Base-by-base conservation (phyloP, 176 grass and related monocot species). In the Metroxylon sagu region DNA sequence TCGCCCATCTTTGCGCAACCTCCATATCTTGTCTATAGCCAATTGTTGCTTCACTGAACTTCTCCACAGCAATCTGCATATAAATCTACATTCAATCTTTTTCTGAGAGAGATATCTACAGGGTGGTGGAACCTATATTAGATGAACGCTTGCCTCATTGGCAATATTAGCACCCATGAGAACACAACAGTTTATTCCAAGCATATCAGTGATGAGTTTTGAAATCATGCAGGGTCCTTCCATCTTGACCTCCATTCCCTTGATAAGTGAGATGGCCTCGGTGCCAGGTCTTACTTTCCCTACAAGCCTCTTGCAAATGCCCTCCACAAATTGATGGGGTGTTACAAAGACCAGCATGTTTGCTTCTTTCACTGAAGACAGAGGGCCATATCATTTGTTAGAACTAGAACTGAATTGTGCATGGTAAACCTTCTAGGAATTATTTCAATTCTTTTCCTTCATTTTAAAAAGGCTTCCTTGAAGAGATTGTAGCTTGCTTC, bases 111-210 rank as follows among this genome's bases (percentile, higher is more conserved):
- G 35, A 43, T 7, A 43, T 43, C 2, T 43, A 43, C 35, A 31
- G 5, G 10, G 12, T 43, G 7, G 35, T 43, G 35, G 26, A 30
- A 43, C 15, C 16, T 53, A 5, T 35, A 19, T 29, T 52, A 52
- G 18, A 28, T 25, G n/a, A 29, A 68, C 35, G 23, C 65, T 95
- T 85, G 69, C 87, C 92, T 97, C 92, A 53, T 82, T 85, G 62
- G 87, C 92, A 85, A 97, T 97, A 64, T 90, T 97, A 66, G 92
- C 92, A 59, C 92, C 92, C 92, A 97, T 97, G 66, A 97, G 86
- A 69, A 97, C 92, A 66, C 92, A 90, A 18, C 87, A 97, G 30
- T 87, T 90, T 76, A 97, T 82, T 62, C 78, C 80, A 62, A 97
- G 92, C 59, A 77, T 89, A 62, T 85, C 75, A 1, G 62, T 74